Percentiles rank a stretch among this genome's conserved stretches.
phyloP scores from a whole-genome alignment of 495 filamentous ascomycete genomes.

The Hypoxylon lienhwacheense region DNA sequence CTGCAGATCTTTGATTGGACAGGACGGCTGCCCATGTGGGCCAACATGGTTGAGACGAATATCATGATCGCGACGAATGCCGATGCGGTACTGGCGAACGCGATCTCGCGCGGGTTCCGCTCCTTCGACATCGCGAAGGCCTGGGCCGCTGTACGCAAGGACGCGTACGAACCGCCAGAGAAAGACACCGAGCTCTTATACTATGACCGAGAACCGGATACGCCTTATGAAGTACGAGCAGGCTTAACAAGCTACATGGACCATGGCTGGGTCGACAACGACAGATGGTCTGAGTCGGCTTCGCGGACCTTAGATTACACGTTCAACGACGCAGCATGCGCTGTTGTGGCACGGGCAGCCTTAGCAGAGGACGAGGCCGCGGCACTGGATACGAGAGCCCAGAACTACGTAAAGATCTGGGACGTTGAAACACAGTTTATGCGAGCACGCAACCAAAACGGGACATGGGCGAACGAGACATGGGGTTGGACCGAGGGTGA shows the following conservation, averaged over 20 bases:
- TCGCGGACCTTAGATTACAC: slow-evolving; percentile 41
- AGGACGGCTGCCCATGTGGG: slow-evolving; percentile 41
- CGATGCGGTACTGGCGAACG: slow-evolving; percentile 40
- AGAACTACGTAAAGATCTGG: slow-evolving; percentile 39
- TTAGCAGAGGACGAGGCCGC: slow-evolving; percentile 21
- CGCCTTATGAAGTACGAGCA: slow-evolving; percentile 38
- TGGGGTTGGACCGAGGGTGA: slow-evolving; percentile 42
- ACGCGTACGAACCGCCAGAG: slow-evolving; percentile 40
- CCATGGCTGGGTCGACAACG: slow-evolving; percentile 43
- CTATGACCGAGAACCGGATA: slow-evolving; percentile 39
- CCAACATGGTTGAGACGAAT: slow-evolving; percentile 42
- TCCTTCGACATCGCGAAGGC: slow-evolving; percentile 39
- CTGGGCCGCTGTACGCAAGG: slow-evolving; percentile 37
- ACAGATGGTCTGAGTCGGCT: slow-evolving; percentile 39
- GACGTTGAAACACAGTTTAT: slow-evolving; percentile 37
- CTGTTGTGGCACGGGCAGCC: slow-evolving; percentile 32
- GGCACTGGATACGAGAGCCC: slow-evolving; percentile 25
- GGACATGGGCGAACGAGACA: slow-evolving; percentile 34
- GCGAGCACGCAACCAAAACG: slow-evolving; percentile 39
- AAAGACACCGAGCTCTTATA: slow-evolving; percentile 38
- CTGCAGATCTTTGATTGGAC: slow-evolving; percentile 40
- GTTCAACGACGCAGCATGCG: slow-evolving; percentile 38
- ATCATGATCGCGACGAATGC: slow-evolving; percentile 43
- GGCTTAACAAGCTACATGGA: slow-evolving; percentile 39
- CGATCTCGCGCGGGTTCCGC: slow-evolving; percentile 37